Base-by-base conservation (phyloP, 148 eudicot species). In the Chenopodium quinoa region DNA sequence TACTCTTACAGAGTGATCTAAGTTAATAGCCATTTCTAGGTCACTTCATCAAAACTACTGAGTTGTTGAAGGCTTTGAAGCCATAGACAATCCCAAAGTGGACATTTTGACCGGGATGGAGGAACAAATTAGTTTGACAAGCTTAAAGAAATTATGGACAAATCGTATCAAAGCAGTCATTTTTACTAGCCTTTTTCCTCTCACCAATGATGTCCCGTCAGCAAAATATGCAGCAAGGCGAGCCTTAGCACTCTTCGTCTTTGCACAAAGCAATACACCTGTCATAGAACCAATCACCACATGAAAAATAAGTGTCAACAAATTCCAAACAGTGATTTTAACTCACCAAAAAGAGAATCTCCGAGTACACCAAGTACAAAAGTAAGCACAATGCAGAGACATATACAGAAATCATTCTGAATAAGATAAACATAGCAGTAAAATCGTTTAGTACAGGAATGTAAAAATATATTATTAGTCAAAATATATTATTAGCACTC, bases 231-330 rank as follows among this genome's bases (percentile, higher is more conserved):
- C 85, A 58, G 99, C 90, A 74, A 95, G 93, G 77, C 86, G 63
- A 86, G 90, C 84, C 87, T 95, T 95, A 48, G 97, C 91, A 37
- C 76, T 83, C 86, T 91, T 95, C 71, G 97, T 95, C 90, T 93
- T 95, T 72, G 99, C 99, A 90, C 99, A 95, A 67, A 95, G 97
- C 75, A 95, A 88, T 81, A 93, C 84, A 87, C 99, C 99, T 95
- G 75, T 23, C 78, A 76, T 71, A 63, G 54, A 67, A 64, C 20
- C 37, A 32, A 64, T 82, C 73, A 68, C 75, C 58, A 48, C 69
- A 47, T 78, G 78, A 27, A n/a, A 77, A 62, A 70, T 60, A 68
- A 52, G 56, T 31, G 60, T 71, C 72, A 76, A 20, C 23, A 70
- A 58, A 60, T 54, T 66, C 64, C 71, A 79, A 48, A 52, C 34